These are phyloP conservation scores for Boletus holoroseus DNA, from an alignment of 1,284 basidiomycete genomes.

Conservation along the genomic window DNA sequence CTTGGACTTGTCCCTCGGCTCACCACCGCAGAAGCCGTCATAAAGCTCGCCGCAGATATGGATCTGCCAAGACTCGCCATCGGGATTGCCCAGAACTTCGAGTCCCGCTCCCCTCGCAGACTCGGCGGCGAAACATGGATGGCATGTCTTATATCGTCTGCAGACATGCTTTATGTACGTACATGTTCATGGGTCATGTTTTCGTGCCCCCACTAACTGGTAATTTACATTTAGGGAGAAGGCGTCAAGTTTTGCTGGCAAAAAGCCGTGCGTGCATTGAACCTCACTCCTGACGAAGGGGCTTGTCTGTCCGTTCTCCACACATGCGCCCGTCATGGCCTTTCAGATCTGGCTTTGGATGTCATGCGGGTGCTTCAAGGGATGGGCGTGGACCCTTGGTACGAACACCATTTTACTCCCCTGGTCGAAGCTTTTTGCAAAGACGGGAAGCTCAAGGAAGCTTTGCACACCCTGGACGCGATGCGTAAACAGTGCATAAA, in stretches of 20 bases:
- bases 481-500: conserved; percentile 50
- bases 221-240: conserved; percentile 44
- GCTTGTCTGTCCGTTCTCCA: conserved; percentile 63
- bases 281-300: conserved; percentile 68
- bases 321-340: conserved; percentile 66
- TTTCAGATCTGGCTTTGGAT: conserved; percentile 62
- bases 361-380: conserved; percentile 52
- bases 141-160: conserved; percentile 51
- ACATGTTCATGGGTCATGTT: neutral
- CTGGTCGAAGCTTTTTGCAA: conserved; percentile 60
- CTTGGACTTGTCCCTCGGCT: conserved; percentile 46
- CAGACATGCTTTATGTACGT: conserved; percentile 60
- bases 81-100: conserved; percentile 58
- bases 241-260: conserved; percentile 65
- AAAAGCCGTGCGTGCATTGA: conserved; percentile 47
- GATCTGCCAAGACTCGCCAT: conserved; percentile 61
- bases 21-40: conserved; percentile 43
- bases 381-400: conserved; percentile 44
- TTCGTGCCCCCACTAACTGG: conserved; percentile 2
- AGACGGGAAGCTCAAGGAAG: conserved; percentile 50
- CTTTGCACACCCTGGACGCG: conserved; percentile 48
- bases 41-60: conserved; percentile 44
- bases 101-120: conserved; percentile 47
- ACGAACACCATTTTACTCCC: conserved; percentile 66
- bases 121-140: conserved; percentile 55